Base-by-base conservation (phyloP, 2,329 filamentous ascomycete genomes). In the Trichoderma atroviride region DNA sequence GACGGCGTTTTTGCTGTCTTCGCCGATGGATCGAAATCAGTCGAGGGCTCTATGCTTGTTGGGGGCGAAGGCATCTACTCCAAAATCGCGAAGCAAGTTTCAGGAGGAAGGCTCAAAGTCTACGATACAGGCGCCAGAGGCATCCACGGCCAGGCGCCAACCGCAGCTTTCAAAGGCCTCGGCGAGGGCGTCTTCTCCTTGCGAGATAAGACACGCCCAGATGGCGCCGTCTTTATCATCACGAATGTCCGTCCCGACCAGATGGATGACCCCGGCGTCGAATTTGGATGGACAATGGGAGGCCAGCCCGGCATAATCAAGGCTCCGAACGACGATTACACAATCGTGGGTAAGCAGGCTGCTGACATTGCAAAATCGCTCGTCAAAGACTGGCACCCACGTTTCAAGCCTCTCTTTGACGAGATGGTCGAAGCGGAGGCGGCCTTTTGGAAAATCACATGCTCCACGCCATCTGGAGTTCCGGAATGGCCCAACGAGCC, bases 381-480 rank as follows among this genome's bases (percentile, higher is more conserved):
- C 0, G 85, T 86, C 0, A 75, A 78, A 19, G 75, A 85, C 40
- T 91, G 88, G 88, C 82, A 89, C 74, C 80, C 84, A 14, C 81
- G 83, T 3, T 77, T 90, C 57, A 84, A 81, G 74, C 82, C 87
- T 1, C 76, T 91, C 0, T 85, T 91, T 70, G 86, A 89, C 6
- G 73, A 88, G 43, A 89, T 89, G 85, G 75, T 79, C 5, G 85
- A 84, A 68, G 71, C 77, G 0, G 86, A 90, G 71, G 85, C 88
- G 0, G 88, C 88, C 0, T 90, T 91, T 72, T 90, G 87, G 87
- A 90, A 89, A 73, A 89, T 91, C 59, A 89, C 88, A 2, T 90
- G 87, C 72, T 89, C 87, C 0, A 84, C 82, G 0, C 88, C 88
- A 0, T 81, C 81, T 0, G 87, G 88, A 1, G 86, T 90, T 0